Conservation (phyloP, 371 early-diverging fungal species). For the Furculomyces boomerangus region DNA sequence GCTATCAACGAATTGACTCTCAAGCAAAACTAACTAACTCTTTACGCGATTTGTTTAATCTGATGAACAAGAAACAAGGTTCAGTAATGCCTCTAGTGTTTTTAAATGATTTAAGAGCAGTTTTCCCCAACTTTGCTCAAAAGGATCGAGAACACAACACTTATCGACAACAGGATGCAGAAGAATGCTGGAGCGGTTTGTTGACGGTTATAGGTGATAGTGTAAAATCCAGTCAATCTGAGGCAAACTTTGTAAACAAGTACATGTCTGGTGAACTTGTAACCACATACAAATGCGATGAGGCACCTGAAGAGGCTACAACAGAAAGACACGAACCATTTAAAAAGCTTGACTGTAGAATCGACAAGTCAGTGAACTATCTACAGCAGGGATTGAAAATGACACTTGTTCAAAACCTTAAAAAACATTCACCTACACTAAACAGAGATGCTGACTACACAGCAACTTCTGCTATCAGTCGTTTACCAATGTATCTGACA, state of each 20-base stretch:
- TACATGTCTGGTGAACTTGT: constrained; percentile 69
- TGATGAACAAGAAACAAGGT: not conserved
- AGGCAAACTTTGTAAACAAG: constrained; percentile 38
- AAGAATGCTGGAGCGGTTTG: constrained; percentile 78
- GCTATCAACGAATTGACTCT: not conserved
- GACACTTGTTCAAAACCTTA: constrained; percentile 54
- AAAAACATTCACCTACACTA: constrained; percentile 73
- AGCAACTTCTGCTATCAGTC: constrained; percentile 51
- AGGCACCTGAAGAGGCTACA: constrained; percentile 58
- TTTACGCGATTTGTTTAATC: constrained; percentile 1
- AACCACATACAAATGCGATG: constrained; percentile 46
- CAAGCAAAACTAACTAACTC: not conserved
- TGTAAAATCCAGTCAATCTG: not conserved
- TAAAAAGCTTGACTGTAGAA: constrained; percentile 69
- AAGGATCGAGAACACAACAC: constrained; percentile 4
- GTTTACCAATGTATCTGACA: constrained; percentile 78
- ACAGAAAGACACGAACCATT: constrained; percentile 43
- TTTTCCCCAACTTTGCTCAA: constrained; percentile 76
- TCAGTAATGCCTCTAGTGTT: constrained; percentile 60
- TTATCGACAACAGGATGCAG: constrained; percentile 83
- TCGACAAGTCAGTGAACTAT: constrained; percentile 28
- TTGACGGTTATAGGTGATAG: constrained; percentile 8
- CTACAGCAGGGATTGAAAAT: constrained; percentile 25
- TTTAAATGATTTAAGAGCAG: constrained; percentile 55
- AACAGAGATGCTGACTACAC: constrained; percentile 60